A percentile compares a stretch with the other conserved stretches of the same genome.
Conservation (phyloP, 306 rosid genomes). For the Prosopis cineraria region DNA sequence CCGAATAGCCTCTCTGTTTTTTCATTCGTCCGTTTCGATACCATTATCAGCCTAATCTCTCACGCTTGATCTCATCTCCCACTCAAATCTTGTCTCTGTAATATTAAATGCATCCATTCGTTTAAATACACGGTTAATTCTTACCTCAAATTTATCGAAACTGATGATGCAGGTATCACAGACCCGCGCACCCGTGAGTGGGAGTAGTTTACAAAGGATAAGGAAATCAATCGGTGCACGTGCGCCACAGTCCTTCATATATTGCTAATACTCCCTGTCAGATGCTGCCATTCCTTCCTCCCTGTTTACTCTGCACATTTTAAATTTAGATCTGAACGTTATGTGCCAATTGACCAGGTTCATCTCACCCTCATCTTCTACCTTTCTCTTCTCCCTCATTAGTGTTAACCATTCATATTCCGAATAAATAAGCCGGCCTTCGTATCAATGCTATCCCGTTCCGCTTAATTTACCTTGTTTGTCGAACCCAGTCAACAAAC, state of each 20-base stretch:
- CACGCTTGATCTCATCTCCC: too few species aligned
- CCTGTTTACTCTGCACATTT: too few species aligned
- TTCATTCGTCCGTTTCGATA: too few species aligned
- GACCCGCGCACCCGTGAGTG: background rate
- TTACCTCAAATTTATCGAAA: too few species aligned
- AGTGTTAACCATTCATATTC: conserved; percentile 30
- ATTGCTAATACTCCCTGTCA: background rate
- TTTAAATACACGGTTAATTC: background rate
- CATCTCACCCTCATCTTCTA: background rate
- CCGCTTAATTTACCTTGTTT: background rate
- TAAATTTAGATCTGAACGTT: conserved; percentile 3
- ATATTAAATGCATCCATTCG: background rate
- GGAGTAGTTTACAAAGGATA: background rate
- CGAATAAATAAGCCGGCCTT: background rate
- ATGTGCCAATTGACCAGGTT: conserved; percentile 3
- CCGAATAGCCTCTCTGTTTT: conserved; percentile 22
- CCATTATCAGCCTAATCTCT: too few species aligned
- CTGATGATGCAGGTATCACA: too few species aligned
- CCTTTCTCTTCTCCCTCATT: background rate
- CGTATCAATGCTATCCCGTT: background rate
- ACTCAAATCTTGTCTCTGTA: too few species aligned
- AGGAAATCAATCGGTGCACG: background rate
- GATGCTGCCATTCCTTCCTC: background rate
- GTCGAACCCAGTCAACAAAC: background rate
- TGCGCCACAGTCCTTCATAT: background rate